Percentiles rank a stretch among this genome's conserved stretches.
phyloP scores from a whole-genome alignment of 306 rosid species.

The Macrotyloma uniflorum region DNA sequence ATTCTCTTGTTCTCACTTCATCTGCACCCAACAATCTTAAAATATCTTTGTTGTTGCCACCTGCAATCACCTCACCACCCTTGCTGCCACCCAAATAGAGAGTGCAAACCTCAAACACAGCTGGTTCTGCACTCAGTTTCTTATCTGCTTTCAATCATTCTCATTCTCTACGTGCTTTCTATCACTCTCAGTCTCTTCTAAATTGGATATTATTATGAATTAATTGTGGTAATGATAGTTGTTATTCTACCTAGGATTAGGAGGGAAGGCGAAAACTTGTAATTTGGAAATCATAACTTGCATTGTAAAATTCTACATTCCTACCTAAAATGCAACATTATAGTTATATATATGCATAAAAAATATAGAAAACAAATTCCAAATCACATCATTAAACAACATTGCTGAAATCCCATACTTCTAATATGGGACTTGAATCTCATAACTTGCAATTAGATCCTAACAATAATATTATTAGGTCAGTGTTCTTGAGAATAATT shows the following conservation, averaged over 20 bases:
- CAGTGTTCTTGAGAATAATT: neutral
- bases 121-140: neutral
- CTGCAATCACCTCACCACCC: neutral
- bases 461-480: neutral
- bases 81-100: neutral
- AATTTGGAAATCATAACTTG: too few species aligned
- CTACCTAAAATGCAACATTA: too few species aligned
- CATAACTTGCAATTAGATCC: neutral
- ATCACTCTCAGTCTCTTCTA: neutral
- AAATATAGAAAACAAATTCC: too few species aligned
- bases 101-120: neutral
- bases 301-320: too few species aligned
- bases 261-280: too few species aligned
- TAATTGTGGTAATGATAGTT: too few species aligned
- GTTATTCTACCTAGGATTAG: too few species aligned
- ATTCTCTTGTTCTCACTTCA: neutral
- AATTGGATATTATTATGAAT: neutral
- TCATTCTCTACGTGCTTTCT: neutral
- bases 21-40: neutral
- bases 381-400: neutral
- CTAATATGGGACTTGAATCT: neutral
- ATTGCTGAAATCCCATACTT: neutral
- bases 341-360: too few species aligned
- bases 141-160: neutral
- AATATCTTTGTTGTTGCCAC: neutral